Base-by-base conservation (phyloP, 345 rosid genomes). In the Heritiera littoralis region DNA sequence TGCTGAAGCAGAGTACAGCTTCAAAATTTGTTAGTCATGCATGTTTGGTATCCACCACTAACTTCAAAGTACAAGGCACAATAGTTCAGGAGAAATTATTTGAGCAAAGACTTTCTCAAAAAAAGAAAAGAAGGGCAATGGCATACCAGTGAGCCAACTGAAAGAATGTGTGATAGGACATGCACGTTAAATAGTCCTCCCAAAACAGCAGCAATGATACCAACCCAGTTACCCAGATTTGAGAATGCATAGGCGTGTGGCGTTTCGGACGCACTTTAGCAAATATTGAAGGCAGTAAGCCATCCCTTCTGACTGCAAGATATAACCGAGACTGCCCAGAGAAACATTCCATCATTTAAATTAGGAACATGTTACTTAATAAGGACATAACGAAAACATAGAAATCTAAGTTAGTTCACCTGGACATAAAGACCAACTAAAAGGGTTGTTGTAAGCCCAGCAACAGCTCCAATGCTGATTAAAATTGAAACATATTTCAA, bases 151-250 rank as follows among this genome's bases (percentile, higher is more conserved):
- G 98, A 81, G 81, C 99, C 99, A 41, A 94, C 98, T 0, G 98
- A 96, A 75, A 96, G 99, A 88, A 94, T 94, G 90, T 90, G 97
- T 13, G 98, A 91, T 63, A 96, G 97, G 56, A 89, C 77, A 43
- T 70, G 97, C 65, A 96, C 91, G 7, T 96, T 96, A 81, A 96
- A 88, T 59, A 94, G 78, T 80, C 99, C 98, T 28, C 90, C 92
- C 87, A 96, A 70, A 82, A 91, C 38, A 74, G 84, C 86, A 84
- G 98, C 98, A 70, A 94, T 88, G 75, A 89, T 80, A 80, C 99
- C 98, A 69, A 93, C 98, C 98, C 98, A 94, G 82, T 92, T 82
- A 93, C 98, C 98, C 98, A 94, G 82, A 94, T 82, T 87, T 96
- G 99, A 77, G 99, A 94, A 81, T 94, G 88, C 83, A 91, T 55